phyloP scores from a whole-genome alignment of 2,329 filamentous ascomycete species.

The Cladophialophora carrionii region DNA sequence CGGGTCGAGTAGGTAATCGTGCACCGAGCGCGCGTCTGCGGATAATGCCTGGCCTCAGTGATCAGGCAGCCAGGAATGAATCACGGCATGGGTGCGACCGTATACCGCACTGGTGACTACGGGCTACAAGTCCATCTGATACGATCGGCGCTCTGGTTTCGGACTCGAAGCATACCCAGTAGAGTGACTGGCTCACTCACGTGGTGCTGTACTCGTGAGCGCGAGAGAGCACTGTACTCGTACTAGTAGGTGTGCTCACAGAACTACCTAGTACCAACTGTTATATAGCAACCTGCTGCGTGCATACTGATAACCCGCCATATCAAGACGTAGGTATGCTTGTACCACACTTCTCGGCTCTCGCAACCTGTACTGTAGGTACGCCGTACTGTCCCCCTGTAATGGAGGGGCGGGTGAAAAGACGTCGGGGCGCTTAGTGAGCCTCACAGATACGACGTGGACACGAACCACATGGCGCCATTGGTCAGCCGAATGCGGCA shows the following conservation, averaged over 20 bases:
- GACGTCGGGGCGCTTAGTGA: constrained; percentile 17
- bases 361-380: not conserved
- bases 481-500: constrained; percentile 5
- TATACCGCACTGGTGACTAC: too few relatives aligned
- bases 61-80: constrained; percentile 7
- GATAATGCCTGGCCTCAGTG: constrained; percentile 11
- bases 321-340: not conserved
- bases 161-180: too few relatives aligned
- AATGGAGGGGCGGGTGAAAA: constrained; percentile 17
- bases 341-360: not conserved
- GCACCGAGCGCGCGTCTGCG: not conserved
- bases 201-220: too few relatives aligned
- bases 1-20: too few relatives aligned
- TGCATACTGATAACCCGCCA: not conserved
- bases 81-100: too few relatives aligned
- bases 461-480: constrained; percentile 1
- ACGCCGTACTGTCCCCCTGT: not conserved
- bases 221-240: too few relatives aligned
- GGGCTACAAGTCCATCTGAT: too few relatives aligned
- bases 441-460: not conserved
- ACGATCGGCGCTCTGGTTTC: too few relatives aligned
- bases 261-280: too few relatives aligned
- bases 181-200: too few relatives aligned
- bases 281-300: too few relatives aligned
- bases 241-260: too few relatives aligned